Evolutionary conservation across 164 flowering plant species (phyloP).

Genomic region (Santalum album): DNA sequence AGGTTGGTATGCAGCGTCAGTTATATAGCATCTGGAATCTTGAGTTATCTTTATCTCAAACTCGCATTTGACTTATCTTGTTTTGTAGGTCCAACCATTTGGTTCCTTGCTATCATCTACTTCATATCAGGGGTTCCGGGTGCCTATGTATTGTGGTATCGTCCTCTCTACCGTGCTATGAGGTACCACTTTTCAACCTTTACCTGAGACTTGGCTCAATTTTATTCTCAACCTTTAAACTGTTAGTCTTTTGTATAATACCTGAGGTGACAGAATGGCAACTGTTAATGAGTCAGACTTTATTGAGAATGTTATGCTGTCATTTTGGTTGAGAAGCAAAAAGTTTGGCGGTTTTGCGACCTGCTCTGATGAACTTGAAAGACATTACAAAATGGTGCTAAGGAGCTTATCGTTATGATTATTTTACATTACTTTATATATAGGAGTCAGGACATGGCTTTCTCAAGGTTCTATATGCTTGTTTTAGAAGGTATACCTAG

Average conservation of each 20-base stretch:
- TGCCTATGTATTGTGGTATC: slow-evolving; percentile 59
- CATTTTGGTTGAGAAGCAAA: background rate
- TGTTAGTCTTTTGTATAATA: no score
- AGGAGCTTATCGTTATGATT: no score
- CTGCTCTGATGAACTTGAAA: background rate
- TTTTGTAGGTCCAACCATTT: slow-evolving; percentile 45
- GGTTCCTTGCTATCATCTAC: slow-evolving; percentile 62
- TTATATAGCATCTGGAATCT: background rate
- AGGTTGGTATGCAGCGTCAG: slow-evolving; percentile 27
- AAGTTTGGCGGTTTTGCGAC: background rate
- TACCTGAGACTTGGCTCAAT: background rate
- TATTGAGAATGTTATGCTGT: background rate
- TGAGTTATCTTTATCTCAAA: background rate
- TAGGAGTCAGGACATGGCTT: background rate
- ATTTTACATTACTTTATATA: no score
- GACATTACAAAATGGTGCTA: no score
- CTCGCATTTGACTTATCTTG: background rate
- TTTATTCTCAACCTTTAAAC: background rate
- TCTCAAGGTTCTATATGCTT: background rate
- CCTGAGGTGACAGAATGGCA: no score
- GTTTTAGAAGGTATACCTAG: background rate
- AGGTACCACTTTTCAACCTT: slow-evolving; percentile 26
- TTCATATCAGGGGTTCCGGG: slow-evolving; percentile 59
- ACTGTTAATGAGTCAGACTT: no score
- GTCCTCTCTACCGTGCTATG: slow-evolving; percentile 69